Percentiles rank a stretch among this genome's conserved stretches.
Conservation (phyloP, 2,329 filamentous ascomycete species). For the Epichloe sp. region DNA sequence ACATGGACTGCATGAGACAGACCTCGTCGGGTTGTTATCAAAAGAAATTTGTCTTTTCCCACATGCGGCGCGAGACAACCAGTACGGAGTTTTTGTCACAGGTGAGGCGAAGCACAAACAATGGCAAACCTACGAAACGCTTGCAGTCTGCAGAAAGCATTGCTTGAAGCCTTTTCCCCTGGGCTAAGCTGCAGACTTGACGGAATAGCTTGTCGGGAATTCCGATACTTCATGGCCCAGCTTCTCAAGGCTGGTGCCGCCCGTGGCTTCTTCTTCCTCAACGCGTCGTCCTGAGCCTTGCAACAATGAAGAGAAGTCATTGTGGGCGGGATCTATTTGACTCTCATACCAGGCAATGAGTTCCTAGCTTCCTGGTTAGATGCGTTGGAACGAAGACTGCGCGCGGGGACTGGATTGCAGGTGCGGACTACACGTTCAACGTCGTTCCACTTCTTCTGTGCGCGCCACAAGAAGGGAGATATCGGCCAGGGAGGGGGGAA, state of each 20-base stretch:
- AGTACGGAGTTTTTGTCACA: not conserved
- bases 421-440: not conserved
- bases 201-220: too few species aligned
- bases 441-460: not conserved
- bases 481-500: not conserved
- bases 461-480: not conserved
- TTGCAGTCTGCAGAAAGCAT: not conserved
- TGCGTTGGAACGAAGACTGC: not conserved
- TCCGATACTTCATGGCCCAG: too few species aligned
- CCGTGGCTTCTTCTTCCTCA: too few species aligned
- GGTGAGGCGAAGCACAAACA: not conserved
- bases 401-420: not conserved
- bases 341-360: not conserved
- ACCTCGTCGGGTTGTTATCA: slow-evolving; percentile 1
- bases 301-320: not conserved
- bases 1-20: slow-evolving; percentile 1
- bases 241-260: too few species aligned
- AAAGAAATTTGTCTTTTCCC: not conserved
- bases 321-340: not conserved
- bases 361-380: not conserved
- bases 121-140: not conserved
- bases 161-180: not conserved
- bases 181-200: not conserved
- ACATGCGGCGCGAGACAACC: not conserved
- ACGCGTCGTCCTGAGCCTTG: not conserved